A percentile compares a stretch with the other conserved stretches of the same genome.
Conservation (phyloP, 371 early-diverging fungal genomes). For the Mucor velutinosus region DNA sequence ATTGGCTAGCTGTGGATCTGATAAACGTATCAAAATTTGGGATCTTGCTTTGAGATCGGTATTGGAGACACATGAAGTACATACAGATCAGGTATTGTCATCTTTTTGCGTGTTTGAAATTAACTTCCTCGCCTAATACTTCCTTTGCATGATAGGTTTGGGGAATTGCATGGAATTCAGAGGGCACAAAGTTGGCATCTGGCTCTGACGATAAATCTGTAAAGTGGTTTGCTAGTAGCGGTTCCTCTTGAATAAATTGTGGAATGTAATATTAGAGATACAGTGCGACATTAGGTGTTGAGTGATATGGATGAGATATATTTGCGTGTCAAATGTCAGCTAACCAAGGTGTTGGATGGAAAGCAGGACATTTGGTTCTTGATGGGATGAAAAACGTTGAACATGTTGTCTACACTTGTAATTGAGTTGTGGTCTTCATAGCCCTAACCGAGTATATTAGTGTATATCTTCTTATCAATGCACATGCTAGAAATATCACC, state of each 20-base stretch:
- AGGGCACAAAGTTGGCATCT: conserved; percentile 74
- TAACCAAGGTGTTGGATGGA: too few relatives aligned
- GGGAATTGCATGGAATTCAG: conserved; percentile 79
- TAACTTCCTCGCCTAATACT: conserved; percentile 10
- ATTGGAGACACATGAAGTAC: conserved; percentile 79
- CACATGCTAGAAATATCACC: neutral
- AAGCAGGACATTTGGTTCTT: too few relatives aligned
- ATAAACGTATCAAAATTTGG: conserved; percentile 84
- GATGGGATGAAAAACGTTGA: too few relatives aligned
- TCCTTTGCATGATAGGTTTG: conserved; percentile 53
- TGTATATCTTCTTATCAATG: neutral
- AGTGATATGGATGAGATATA: neutral
- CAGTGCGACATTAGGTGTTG: too few relatives aligned
- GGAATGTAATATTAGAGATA: neutral
- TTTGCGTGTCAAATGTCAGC: neutral
- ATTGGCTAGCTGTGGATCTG: conserved; percentile 74
- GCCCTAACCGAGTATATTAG: neutral
- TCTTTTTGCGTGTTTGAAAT: neutral
- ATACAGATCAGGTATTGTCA: conserved; percentile 66
- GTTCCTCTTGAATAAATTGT: conserved; percentile 31
- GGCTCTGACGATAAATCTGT: conserved; percentile 74
- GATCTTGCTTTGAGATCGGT: conserved; percentile 73
- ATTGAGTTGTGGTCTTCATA: neutral
- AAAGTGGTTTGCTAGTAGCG: conserved; percentile 55
- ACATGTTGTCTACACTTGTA: neutral